Conservation (phyloP, 1,284 basidiomycete genomes). For the Trametes versicolor region DNA sequence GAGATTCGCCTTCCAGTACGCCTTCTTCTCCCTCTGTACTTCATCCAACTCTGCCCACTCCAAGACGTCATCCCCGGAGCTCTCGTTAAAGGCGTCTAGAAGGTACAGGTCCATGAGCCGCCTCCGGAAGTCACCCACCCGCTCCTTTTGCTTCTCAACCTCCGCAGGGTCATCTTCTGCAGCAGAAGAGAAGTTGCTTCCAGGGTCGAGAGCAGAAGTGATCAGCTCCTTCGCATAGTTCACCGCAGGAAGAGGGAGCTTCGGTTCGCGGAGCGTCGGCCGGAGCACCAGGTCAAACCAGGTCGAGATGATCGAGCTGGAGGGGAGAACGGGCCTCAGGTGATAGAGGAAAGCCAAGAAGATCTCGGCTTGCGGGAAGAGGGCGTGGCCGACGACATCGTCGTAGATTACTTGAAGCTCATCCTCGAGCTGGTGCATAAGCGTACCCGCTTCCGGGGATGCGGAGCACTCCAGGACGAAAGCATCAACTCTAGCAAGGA, state of each 20-base stretch:
- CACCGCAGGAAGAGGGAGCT: conserved; percentile 63
- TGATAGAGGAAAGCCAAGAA: conserved; percentile 74
- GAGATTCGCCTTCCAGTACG: conserved; percentile 78
- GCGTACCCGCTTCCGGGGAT: conserved; percentile 53
- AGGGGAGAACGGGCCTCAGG: conserved; percentile 65
- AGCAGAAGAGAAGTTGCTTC: conserved; percentile 23
- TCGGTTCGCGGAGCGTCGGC: conserved; percentile 77
- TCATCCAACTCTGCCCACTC: conserved; percentile 75
- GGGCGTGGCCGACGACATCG: conserved; percentile 69
- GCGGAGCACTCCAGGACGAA: conserved; percentile 60
- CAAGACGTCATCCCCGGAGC: conserved; percentile 73
- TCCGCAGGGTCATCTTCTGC: conserved; percentile 29
- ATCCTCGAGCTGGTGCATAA: conserved; percentile 66
- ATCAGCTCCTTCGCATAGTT: conserved; percentile 79
- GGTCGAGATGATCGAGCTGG: conserved; percentile 71
- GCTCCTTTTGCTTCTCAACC: conserved; percentile 49
- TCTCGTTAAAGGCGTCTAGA: conserved; percentile 77
- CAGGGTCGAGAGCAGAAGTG: conserved; percentile 59
- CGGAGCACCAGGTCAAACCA: conserved; percentile 85
- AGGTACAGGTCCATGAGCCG: conserved; percentile 78
- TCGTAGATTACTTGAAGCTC: conserved; percentile 71
- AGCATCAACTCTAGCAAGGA: conserved; percentile 60
- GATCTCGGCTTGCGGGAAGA: conserved; percentile 65
- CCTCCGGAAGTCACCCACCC: conserved; percentile 69
- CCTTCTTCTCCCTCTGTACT: conserved; percentile 64